Evolutionary conservation across 306 rosid genomes (phyloP), one percentile per base, ranked within the genome.

Genomic region (Amphicarpaea edgeworthii): DNA sequence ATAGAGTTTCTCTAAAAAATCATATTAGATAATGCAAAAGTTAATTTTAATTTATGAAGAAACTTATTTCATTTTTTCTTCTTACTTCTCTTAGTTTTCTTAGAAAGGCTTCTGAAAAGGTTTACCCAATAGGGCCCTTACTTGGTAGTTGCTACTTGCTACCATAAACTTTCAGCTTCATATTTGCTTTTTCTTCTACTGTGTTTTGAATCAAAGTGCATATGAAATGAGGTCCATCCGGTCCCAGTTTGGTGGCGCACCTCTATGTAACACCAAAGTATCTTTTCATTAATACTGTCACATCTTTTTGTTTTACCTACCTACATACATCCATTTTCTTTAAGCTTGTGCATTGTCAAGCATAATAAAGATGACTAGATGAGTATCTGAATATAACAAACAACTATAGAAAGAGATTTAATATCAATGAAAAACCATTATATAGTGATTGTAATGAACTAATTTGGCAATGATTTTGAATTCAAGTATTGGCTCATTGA

Each of bases 401-500:
- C 17, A 40, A 58, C 77, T 4, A 58, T 2, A 53, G 26, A 26
- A 61, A 30, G 38, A 47, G 24, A 16, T 9, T 62, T 20, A 32
- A 21, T 20, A 17, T 34, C 30, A 26, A 57, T 45, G 59, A 34
- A 32, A 16, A 26, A 30, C 10, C 45, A 4, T n/a, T 28, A 47
- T 7, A 6, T 7, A 5, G 8, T 19, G 3, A 19, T 34, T 34
- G 34, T 51, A 11, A 34, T 45, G n/a, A 67, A 14, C 2, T 23
- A 45, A 7, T 67, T 42, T 43, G 72, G 20, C 12, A 4, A 41
- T 20, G 58, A 42, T 10, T 7, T 21, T 41, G 28, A 72, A 12
- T 26, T 5, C 0, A 70, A 4, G 19, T 49, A 58, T 50, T 32
- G 62, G 63, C 0, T 50, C 73, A 66, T 86, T 88, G 12, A 84